Conservation (phyloP, 495 filamentous ascomycete species). For the Halenospora varia region DNA sequence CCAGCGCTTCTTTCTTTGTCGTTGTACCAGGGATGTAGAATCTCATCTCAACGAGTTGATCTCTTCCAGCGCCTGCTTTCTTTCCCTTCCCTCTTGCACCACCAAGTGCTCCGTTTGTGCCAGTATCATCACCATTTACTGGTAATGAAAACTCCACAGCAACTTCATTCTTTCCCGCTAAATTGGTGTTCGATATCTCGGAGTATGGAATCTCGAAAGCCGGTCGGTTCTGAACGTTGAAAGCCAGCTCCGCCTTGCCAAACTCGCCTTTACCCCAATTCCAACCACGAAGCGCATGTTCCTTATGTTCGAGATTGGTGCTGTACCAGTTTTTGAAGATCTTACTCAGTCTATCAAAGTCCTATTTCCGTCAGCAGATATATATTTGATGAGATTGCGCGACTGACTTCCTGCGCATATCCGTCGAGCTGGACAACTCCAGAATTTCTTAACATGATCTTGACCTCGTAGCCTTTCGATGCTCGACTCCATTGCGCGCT, state of each 20-base stretch:
- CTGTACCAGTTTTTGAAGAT: conserved; percentile 96
- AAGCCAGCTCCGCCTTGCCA: conserved; percentile 87
- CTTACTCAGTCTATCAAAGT: conserved; percentile 83
- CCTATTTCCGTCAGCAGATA: conserved; percentile 44
- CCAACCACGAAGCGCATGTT: conserved; percentile 95
- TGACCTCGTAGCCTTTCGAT: conserved; percentile 87
- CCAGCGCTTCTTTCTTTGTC: conserved; percentile 74
- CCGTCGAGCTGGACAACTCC: conserved; percentile 93
- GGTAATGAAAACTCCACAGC: conserved; percentile 88
- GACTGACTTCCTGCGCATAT: conserved; percentile 78
- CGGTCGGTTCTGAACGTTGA: conserved; percentile 95
- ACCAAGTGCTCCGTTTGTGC: conserved; percentile 69
- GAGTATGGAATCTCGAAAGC: conserved; percentile 97
- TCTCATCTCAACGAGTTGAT: conserved; percentile 96
- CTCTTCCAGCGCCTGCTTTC: conserved; percentile 81
- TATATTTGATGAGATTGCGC: background rate
- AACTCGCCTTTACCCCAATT: conserved; percentile 99
- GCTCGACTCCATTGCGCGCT: conserved; percentile 94
- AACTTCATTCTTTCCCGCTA: conserved; percentile 97
- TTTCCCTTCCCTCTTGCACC: conserved; percentile 76
- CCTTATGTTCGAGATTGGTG: conserved; percentile 82
- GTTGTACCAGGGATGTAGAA: conserved; percentile 97
- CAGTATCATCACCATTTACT: conserved; percentile 59
- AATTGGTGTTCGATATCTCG: conserved; percentile 95
- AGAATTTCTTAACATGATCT: conserved; percentile 75